Base-by-base conservation (phyloP, 257 asterid genomes). In the Echites panduratus region DNA sequence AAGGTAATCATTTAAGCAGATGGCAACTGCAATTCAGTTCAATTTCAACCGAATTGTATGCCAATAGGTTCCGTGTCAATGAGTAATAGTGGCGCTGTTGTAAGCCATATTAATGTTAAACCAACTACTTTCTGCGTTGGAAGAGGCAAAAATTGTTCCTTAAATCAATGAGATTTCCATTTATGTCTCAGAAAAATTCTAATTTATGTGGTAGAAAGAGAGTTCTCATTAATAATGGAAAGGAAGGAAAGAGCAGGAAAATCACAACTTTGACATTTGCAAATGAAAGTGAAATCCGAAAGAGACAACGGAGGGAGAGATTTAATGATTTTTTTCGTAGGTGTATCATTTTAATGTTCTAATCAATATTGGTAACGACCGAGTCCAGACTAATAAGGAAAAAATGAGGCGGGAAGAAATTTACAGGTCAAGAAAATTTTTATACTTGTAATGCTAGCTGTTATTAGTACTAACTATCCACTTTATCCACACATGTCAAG, bases 31-130 rank as follows among this genome's bases (percentile, higher is more conserved):
- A 44, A 65, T 29, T 9, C 16, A 52, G 66, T 5, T 73, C 12
- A 20, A 32, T 32, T 32, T 32, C 38, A 32, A 29, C 63, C 61
- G 10, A 48, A 27, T 22, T 41, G 59, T 49, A 61, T 32, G 76
- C 14, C 63, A 56, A 32, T 32, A 5, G 20, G 70, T 73, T 67
- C 70, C 72, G 66, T 41, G 72, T 74, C 47, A 54, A 74, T 38
- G 65, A 11, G 7, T 29, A 29, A 27, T 1, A 49, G 27, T 29
- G 49, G 49, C 13, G 44, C 14, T 19, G 7, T 50, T 50, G 57
- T 24, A 1, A 50, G 24, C 45, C 45, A 41, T 7, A 7, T 4
- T 4, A 41, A 41, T 41, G 9, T 41, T 41, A 4, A 4, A 41
- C 45, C 45, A 41, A 41, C 38, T 1, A 32, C 38, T 32, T 32